These are phyloP conservation scores for Andrographis paniculata DNA, from an alignment of 305 asterid genomes.

Conservation along the genomic window DNA sequence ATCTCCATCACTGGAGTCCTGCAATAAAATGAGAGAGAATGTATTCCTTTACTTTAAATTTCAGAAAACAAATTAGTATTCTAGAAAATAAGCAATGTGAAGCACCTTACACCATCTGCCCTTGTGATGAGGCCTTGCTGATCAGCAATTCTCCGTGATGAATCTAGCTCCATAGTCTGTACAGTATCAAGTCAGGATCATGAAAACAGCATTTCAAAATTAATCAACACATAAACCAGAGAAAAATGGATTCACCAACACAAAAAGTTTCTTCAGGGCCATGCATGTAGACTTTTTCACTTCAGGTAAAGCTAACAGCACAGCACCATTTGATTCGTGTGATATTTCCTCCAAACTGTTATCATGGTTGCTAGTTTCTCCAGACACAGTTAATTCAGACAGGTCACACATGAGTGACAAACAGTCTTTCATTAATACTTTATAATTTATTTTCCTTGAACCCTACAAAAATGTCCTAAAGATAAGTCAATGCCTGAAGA, in stretches of 20 bases:
- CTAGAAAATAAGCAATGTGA: constrained; percentile 6
- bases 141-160: constrained; percentile 58
- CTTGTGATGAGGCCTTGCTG: constrained; percentile 59
- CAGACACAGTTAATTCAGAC: constrained; percentile 26
- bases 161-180: constrained; percentile 78
- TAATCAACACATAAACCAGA: too few relatives aligned
- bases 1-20: constrained; percentile 73
- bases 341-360: constrained; percentile 21
- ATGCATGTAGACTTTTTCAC: constrained; percentile 39
- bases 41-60: constrained; percentile 10
- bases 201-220: too few relatives aligned
- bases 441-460: constrained; percentile 66
- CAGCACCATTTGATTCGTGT: constrained; percentile 26
- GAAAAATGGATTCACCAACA: constrained; percentile 45
- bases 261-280: constrained; percentile 48
- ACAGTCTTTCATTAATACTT: constrained; percentile 54
- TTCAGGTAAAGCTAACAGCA: constrained; percentile 55
- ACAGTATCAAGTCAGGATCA: constrained; percentile 16
- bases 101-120: constrained; percentile 77
- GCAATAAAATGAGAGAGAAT: constrained; percentile 25
- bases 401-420: constrained; percentile 37
- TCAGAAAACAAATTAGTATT: constrained; percentile 5
- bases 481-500: constrained; percentile 15
- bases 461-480: constrained; percentile 47
- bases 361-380: constrained; percentile 24